These are phyloP conservation scores for Emmonsiellopsis sp. DNA, from an alignment of 2,329 filamentous ascomycete species.

Conservation along the genomic window DNA sequence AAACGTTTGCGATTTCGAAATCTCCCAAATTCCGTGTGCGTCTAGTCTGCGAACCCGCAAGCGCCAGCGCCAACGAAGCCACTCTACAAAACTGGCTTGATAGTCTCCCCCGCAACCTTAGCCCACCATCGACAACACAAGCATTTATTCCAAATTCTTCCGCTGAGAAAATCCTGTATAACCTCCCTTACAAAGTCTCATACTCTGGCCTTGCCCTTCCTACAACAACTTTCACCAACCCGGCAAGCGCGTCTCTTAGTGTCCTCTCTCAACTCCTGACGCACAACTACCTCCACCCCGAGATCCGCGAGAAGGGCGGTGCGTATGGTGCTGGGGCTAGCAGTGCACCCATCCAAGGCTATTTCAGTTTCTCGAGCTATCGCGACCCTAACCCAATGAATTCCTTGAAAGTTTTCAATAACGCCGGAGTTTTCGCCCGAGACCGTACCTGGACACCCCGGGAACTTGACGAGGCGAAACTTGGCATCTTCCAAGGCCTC, in stretches of 20 bases:
- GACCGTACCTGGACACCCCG: conserved; percentile 72
- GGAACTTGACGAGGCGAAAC: conserved; percentile 91
- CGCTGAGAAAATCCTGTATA: conserved; percentile 70
- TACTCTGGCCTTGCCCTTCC: conserved; percentile 77
- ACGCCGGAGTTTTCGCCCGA: conserved; percentile 72
- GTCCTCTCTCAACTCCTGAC: conserved; percentile 87
- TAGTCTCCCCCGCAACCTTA: conserved; percentile 42
- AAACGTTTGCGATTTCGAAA: conserved; percentile 63
- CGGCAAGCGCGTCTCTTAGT: conserved; percentile 69
- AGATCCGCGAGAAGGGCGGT: conserved; percentile 94
- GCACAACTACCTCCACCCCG: conserved; percentile 92
- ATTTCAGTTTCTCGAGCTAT: conserved; percentile 95
- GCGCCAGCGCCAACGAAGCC: conserved; percentile 57
- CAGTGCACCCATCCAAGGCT: conserved; percentile 64
- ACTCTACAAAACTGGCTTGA: conserved; percentile 63
- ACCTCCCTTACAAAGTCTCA: conserved; percentile 93
- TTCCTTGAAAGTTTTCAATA: conserved; percentile 72
- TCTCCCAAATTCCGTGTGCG: conserved; percentile 63
- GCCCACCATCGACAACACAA: conserved; percentile 20
- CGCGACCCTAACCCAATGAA: conserved; percentile 91
- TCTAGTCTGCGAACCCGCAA: conserved; percentile 75
- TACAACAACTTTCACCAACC: conserved; percentile 71
- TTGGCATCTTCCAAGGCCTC: conserved; percentile 83
- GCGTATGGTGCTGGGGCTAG: conserved; percentile 92
- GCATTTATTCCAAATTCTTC: conserved; percentile 23